Conservation (phyloP, 139 green algal species). For the Coccomyxa sp. region DNA sequence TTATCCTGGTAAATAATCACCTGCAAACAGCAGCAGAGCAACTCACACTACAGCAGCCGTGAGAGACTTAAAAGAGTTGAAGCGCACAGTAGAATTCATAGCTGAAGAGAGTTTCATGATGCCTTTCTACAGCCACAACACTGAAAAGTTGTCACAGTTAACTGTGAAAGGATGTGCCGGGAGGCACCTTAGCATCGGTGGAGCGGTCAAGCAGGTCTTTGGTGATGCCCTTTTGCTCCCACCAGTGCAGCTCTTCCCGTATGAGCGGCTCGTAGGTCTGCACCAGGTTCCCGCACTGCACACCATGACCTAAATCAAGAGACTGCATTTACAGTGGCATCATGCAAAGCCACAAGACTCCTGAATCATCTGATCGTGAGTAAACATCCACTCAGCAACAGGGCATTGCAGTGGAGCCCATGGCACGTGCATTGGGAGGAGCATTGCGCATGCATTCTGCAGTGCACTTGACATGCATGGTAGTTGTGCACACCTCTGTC, state of each 20-base stretch:
- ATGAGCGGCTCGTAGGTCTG: not conserved
- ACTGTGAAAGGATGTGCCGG: not conserved
- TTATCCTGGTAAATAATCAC: slow-evolving; percentile 2
- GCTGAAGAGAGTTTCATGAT: not conserved
- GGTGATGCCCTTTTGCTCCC: not conserved
- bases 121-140: not conserved
- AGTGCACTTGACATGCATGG: not conserved
- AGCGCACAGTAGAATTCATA: not conserved
- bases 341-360: not conserved
- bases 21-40: not conserved
- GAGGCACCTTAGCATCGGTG: not conserved
- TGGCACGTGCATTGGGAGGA: not conserved
- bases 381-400: not conserved
- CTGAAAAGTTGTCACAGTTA: not conserved
- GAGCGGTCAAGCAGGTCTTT: slow-evolving; percentile 3
- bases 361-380: not conserved
- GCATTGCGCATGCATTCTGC: not conserved
- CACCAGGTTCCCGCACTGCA: not conserved
- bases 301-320: not conserved
- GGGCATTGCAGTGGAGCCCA: not conserved
- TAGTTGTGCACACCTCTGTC: not conserved
- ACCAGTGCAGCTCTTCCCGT: not conserved
- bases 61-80: not conserved
- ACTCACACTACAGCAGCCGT: not conserved
- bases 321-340: not conserved